Evolutionary conservation across 108 stramenopile species (phyloP), one percentile per base, ranked within the genome.

Genomic region (Pseudonitzschia multistriata): DNA sequence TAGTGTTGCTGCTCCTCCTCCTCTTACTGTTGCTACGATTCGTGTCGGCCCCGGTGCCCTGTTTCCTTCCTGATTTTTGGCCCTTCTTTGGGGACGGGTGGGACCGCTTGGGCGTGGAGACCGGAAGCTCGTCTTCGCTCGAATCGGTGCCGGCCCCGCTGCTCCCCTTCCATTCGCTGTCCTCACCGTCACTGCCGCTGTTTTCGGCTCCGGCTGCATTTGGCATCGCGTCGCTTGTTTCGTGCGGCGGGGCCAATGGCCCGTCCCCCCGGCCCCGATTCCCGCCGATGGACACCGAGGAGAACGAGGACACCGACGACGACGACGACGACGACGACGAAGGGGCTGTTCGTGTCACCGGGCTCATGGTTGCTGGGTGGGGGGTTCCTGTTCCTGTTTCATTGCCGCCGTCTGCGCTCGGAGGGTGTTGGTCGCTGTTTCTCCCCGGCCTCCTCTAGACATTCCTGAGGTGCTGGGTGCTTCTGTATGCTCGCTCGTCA

Each of bases 321-420:
- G 68, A 68, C 53, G 13, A 29, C 53, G 67, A 68, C 30, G 29
- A 5, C 53, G 67, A 68, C 5, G 22, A 39, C 36, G 63, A 65
- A 30, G 63, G 47, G 27, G 27, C 13, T 25, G 35, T 37, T 45
- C 40, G n/a, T n/a, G n/a, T 45, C 42, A 45, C 13, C 42, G 42
- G 17, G 17, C 42, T 45, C 42, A 45, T 45, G 13, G 15, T 45
- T n/a, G n/a, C n/a, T n/a, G n/a, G n/a, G n/a, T n/a, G 42, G 11
- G 2, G 8, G 42, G 42, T 8, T 45, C 8, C 37, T 37, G 37
- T 37, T 37, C 8, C 37, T 37, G 37, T 37, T 37, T 37, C 37
- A n/a, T n/a, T n/a, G n/a, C n/a, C n/a, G n/a, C n/a, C n/a, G n/a
- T n/a, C n/a, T n/a, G n/a, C n/a, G n/a, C n/a, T n/a, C n/a, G n/a